Evolutionary conservation across 2,329 filamentous ascomycete species (phyloP).

Genomic region (Epichloe gansuensis): DNA sequence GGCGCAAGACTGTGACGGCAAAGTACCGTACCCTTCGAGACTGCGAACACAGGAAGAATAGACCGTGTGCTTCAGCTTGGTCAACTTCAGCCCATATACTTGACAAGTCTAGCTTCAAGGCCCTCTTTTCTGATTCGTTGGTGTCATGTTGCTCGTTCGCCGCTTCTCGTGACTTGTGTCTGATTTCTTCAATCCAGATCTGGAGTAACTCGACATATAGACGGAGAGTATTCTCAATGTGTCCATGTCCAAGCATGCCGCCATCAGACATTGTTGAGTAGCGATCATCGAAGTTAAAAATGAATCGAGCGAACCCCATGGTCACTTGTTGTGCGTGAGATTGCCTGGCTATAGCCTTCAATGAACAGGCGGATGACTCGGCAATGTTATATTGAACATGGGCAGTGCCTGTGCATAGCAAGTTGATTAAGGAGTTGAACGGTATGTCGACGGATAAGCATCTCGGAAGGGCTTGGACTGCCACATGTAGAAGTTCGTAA

Average conservation of each 20-base stretch:
- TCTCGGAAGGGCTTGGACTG: constrained; percentile 88
- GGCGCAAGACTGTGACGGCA: constrained; percentile 79
- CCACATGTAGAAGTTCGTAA: constrained; percentile 89
- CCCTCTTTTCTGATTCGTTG: constrained; percentile 53
- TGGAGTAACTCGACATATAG: constrained; percentile 88
- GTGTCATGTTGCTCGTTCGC: constrained; percentile 53
- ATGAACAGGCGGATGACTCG: constrained; percentile 76
- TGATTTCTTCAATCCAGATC: constrained; percentile 97
- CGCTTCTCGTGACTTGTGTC: constrained; percentile 68
- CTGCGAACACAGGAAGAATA: constrained; percentile 96
- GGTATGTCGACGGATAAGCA: constrained; percentile 85
- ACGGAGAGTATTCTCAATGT: constrained; percentile 87
- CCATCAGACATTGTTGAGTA: constrained; percentile 98
- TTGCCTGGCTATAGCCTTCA: constrained; percentile 91
- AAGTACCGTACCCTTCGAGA: constrained; percentile 80
- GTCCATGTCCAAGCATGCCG: constrained; percentile 83
- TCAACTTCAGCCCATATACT: constrained; percentile 89
- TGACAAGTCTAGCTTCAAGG: constrained; percentile 70
- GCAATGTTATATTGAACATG: constrained; percentile 92
- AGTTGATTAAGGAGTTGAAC: constrained; percentile 85
- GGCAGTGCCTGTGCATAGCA: constrained; percentile 91
- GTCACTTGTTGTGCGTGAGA: constrained; percentile 90
- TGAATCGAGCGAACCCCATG: constrained; percentile 92
- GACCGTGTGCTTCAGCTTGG: constrained; percentile 87
- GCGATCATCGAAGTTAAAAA: constrained; percentile 95